Base-by-base conservation (phyloP, 805 yeast species). In the Yamadazyma sp. region DNA sequence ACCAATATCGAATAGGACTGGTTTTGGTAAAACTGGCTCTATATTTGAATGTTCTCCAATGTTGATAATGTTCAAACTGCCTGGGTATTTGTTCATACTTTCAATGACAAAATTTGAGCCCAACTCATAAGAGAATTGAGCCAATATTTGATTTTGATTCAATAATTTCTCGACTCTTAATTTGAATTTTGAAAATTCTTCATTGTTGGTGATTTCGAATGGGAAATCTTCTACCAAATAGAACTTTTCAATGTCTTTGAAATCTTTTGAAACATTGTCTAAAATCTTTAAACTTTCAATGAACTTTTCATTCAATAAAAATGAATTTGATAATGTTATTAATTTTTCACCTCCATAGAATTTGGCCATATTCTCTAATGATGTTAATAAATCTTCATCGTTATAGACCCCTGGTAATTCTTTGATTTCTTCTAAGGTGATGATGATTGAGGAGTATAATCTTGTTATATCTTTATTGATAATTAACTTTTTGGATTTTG, bases 381-480 rank as follows among this genome's bases (percentile, higher is more conserved):
- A 75, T 5, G 62, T 60, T 42, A 65, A 55, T 36, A 91, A 68
- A 15, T 73, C 80, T 35, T 84, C 93, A 53, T 87, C 95, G 35
- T 86, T 85, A 52, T 83, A 79, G 13, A 91, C 95, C 69, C 98
- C 98, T 0, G 97, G 96, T 33, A 93, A 70, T 41, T 87, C 95
- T 50, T 74, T 68, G 30, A 87, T 60, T 45, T 81, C 82, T 3
- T 59, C 60, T 23, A 82, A 54, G 12, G 83, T 78, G 30, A 69
- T 62, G 9, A 70, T 55, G 24, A 86, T 69, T 7, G 70, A 63
- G 15, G 72, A 75, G 40, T 68, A 70, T 16, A 82, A 54, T 38
- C 80, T 69, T 26, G 70, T 51, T 5, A 62, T 53, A 43, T 78
- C 80, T 38, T 62, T 66, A 31, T 60, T 50, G 28, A 41, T 48